Base-by-base conservation (phyloP, 225 moss, liverwort and hornwort genomes). In the Polytrichum commune region DNA sequence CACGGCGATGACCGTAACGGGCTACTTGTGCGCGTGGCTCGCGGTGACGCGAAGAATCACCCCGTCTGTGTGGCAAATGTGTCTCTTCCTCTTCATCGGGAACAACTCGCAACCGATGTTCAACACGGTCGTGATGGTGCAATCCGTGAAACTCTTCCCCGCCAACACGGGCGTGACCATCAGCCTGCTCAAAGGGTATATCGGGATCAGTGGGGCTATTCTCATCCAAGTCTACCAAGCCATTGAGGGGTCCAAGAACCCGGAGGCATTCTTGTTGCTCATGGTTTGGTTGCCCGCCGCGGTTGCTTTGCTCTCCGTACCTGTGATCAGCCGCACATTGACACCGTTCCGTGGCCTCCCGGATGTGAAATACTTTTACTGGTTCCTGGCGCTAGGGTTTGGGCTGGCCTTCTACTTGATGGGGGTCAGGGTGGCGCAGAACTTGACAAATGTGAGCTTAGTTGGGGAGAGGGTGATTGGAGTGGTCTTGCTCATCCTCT, bases 151-250 rank as follows among this genome's bases (percentile, higher is more conserved):
- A 67, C 87, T 92, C 84, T 96, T 96, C 65, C 79, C 93, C 0
- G 67, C 82, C 3, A 76, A 76, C 27, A 77, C 87, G 24, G 96
- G 92, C 1, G 69, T 89, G 0, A 79, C 93, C 6, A 87, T 93
- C 9, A 89, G 89, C 27, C 79, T 96, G 2, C 73, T 96, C 80
- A 96, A 96, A 75, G 93, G 93, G 0, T 92, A 89, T 74, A 87
- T 93, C 26, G 93, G 93, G 20, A 82, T 96, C 55, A 93, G 93
- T 67, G 90, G 93, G 19, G 93, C 96, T 10, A 93, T 93, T 26
- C 86, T 96, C 26, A 96, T 93, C 0, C 80, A 85, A 67, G 79
- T 69, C 20, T 84, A 77, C 10, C 76, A 79, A 8, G 87, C 87
- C 5, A 80, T 80, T 0, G 56, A 86, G 62, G 86, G 86, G 8